Evolutionary conservation across 805 yeast genomes (phyloP).

Genomic region (Maudiozyma barnettii): DNA sequence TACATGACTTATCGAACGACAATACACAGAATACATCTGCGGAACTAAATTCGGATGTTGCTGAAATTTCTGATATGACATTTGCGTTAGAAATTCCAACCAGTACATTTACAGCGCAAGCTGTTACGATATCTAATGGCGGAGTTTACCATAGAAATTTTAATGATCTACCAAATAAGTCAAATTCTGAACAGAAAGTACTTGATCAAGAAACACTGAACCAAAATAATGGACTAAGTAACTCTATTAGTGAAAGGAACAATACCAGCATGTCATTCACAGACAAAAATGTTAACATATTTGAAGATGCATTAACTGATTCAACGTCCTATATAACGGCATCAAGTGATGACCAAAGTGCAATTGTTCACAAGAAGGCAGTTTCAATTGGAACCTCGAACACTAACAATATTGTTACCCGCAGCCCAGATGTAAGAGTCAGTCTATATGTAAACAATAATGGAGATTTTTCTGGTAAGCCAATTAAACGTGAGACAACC

Average conservation of each 20-base stretch:
- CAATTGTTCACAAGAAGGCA: constrained; percentile 23
- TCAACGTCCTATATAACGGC: constrained; percentile 17
- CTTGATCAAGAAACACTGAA: neutral
- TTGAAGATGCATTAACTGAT: constrained; percentile 25
- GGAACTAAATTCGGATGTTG: neutral
- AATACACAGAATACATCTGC: neutral
- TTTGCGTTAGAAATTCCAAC: constrained; percentile 25
- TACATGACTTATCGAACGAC: neutral
- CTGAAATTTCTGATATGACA: constrained; percentile 23
- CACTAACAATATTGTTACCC: constrained; percentile 22
- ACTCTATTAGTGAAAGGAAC: neutral
- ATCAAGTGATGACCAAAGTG: constrained; percentile 15
- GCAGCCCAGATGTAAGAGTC: constrained; percentile 27
- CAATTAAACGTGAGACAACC: constrained; percentile 26
- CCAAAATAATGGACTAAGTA: neutral
- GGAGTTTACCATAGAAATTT: neutral
- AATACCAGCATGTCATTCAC: neutral
- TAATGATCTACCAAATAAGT: neutral
- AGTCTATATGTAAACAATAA: constrained; percentile 23
- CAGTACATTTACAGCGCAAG: constrained; percentile 23
- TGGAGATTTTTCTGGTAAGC: neutral
- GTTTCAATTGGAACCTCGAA: constrained; percentile 28
- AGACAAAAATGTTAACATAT: constrained; percentile 14
- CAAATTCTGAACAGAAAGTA: neutral
- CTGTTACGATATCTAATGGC: constrained; percentile 19